Evolutionary conservation across 306 rosid species (phyloP), one percentile per base, ranked within the genome.

Genomic region (Rosa persica): DNA sequence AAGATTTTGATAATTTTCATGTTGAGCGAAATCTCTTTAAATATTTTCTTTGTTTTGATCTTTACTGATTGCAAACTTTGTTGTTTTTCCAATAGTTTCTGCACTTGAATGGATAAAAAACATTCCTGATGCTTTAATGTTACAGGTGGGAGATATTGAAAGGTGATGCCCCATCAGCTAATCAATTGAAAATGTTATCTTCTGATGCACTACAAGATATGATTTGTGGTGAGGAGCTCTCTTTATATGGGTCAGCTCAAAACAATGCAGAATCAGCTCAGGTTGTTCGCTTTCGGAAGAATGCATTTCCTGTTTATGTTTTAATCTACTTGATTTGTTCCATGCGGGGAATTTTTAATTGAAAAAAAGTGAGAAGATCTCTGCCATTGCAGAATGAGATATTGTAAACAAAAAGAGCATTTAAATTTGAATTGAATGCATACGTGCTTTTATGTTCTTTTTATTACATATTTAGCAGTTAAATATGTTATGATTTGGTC

Each of bases 141-240:
- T 75, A 51, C 78, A 95, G 98, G 95, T 85, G 62, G 97, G 91
- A 80, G 98, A 95, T 84, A 89, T 92, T 83, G 98, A 92, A n/a
- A 79, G 87, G 82, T 67, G 98, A 95, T 85, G 87, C 77, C 74
- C 90, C 89, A 73, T 82, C 78, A 30, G 82, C 91, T 48, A 95
- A 95, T 92, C 86, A 97, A 79, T 72, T 92, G 83, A 89, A 96
- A 76, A 86, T 91, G 80, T 90, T 93, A 44, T 86, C 98, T 77
- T 89, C 95, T 57, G 98, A 94, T 84, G 86, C 90, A 79, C 85
- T 92, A 75, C 97, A 92, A 85, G 98, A 95, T 76, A 82, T 89
- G 89, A 80, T 91, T 79, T 84, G 90, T 78, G 96, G 93, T 16
- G 98, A 95, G 87, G 98, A 95, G 90, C 93, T 95, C 72, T 86